Percentiles rank a stretch among this genome's conserved stretches.
Conservation (phyloP, 1,284 basidiomycete genomes). For the Fomitopsis schrenkii region DNA sequence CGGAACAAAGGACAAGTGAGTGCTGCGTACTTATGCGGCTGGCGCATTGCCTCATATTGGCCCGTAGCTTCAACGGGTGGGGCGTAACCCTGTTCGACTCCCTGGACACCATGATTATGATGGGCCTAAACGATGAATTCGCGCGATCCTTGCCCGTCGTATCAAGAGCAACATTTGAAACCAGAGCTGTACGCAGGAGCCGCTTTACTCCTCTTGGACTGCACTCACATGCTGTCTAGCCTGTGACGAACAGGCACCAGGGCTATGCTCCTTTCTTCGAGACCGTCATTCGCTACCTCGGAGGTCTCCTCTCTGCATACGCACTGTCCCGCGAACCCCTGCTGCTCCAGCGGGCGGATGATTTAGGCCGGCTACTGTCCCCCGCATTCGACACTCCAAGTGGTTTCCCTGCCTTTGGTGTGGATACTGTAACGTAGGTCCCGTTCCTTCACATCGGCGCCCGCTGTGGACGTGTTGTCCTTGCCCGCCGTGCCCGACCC, state of each 20-base stretch:
- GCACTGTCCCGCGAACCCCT: slow-evolving; percentile 57
- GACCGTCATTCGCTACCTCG: slow-evolving; percentile 73
- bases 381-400: slow-evolving; percentile 48
- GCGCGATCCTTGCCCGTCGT: slow-evolving; percentile 69
- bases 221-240: not conserved
- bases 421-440: slow-evolving; percentile 37
- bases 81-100: slow-evolving; percentile 81
- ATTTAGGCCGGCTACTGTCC: slow-evolving; percentile 43
- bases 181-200: not conserved
- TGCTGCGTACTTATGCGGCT: not conserved
- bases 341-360: slow-evolving; percentile 46
- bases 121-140: slow-evolving; percentile 83
- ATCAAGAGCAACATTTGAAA: slow-evolving; percentile 55
- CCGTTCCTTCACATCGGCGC: not conserved
- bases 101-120: slow-evolving; percentile 85
- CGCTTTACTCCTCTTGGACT: not conserved
- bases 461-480: not conserved
- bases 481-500: too few species aligned
- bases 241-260: not conserved
- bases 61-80: slow-evolving; percentile 78
- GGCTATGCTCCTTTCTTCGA: slow-evolving; percentile 61
- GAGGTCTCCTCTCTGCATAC: slow-evolving; percentile 68
- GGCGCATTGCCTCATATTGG: not conserved
- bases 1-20: slow-evolving; percentile 47
- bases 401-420: slow-evolving; percentile 46